A percentile compares a stretch with the other conserved stretches of the same genome.
phyloP scores from a whole-genome alignment of 2,329 filamentous ascomycete genomes.

The Aspergillus awamori region DNA sequence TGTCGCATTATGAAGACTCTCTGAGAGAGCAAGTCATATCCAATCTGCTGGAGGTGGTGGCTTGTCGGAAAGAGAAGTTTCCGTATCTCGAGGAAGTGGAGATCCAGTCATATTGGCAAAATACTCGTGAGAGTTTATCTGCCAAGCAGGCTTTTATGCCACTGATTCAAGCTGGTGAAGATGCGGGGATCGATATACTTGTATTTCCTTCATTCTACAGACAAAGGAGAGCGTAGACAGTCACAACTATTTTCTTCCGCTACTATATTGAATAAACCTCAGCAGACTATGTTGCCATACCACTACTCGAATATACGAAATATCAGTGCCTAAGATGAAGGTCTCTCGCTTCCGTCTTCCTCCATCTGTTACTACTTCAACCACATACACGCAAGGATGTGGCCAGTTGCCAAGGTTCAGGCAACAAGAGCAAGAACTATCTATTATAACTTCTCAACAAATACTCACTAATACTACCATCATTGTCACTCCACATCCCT shows the following conservation, averaged over 20 bases:
- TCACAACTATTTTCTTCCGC: background rate
- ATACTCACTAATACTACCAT: no score
- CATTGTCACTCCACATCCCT: no score
- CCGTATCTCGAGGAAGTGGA: background rate
- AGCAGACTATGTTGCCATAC: no score
- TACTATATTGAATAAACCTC: background rate
- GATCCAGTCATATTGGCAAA: background rate
- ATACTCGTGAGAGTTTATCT: background rate
- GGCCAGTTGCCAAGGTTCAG: no score
- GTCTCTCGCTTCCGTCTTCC: accelerated
- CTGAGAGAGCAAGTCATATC: background rate
- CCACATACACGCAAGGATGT: no score
- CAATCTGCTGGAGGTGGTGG: background rate
- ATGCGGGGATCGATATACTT: background rate
- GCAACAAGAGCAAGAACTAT: no score
- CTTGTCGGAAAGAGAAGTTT: background rate
- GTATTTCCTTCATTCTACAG: background rate
- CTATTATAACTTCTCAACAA: no score
- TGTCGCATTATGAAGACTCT: background rate
- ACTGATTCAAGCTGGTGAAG: background rate
- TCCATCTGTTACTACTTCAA: no score
- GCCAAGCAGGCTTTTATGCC: background rate
- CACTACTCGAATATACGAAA: no score
- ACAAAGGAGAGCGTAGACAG: background rate
- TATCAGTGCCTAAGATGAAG: no score